A percentile compares a stretch with the other conserved stretches of the same genome.
Conservation (phyloP, 306 rosid genomes). For the Medicago ruthenica region DNA sequence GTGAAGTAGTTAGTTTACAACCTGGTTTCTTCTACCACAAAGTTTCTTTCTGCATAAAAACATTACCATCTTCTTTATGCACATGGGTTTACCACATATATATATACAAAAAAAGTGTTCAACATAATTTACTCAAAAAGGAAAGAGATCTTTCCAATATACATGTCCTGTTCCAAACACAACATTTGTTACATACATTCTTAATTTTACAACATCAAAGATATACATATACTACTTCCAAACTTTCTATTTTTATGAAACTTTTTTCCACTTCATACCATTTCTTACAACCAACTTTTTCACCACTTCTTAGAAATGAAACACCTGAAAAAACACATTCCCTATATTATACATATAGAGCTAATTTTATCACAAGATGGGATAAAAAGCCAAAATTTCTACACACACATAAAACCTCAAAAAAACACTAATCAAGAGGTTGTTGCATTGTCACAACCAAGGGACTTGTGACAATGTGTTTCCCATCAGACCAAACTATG, state of each 20-base stretch:
- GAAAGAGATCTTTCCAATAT: conserved; percentile 50
- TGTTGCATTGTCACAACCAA: conserved; percentile 90
- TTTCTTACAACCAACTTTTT: conserved; percentile 52
- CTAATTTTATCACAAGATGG: conserved; percentile 43
- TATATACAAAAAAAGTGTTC: conserved; percentile 26
- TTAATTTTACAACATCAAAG: conserved; percentile 57
- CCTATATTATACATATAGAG: conserved; percentile 54
- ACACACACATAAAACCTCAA: conserved; percentile 28
- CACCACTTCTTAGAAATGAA: conserved; percentile 54
- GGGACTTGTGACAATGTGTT: conserved; percentile 82
- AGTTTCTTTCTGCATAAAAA: conserved; percentile 23
- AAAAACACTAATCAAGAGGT: conserved; percentile 60
- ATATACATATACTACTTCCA: conserved; percentile 4
- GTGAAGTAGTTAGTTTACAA: not conserved
- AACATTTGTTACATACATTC: conserved; percentile 56
- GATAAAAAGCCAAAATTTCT: conserved; percentile 47
- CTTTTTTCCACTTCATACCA: conserved; percentile 13
- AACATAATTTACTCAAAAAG: conserved; percentile 34
- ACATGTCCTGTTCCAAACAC: conserved; percentile 48
- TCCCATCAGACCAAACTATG: conserved; percentile 81
- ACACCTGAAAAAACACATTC: conserved; percentile 49
- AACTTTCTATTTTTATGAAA: not conserved
- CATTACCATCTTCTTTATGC: conserved; percentile 32
- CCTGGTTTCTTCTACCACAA: conserved; percentile 11
- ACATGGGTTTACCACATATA: conserved; percentile 43